Conservation (phyloP, 805 yeast species). For the Yamadazyma scolyti region DNA sequence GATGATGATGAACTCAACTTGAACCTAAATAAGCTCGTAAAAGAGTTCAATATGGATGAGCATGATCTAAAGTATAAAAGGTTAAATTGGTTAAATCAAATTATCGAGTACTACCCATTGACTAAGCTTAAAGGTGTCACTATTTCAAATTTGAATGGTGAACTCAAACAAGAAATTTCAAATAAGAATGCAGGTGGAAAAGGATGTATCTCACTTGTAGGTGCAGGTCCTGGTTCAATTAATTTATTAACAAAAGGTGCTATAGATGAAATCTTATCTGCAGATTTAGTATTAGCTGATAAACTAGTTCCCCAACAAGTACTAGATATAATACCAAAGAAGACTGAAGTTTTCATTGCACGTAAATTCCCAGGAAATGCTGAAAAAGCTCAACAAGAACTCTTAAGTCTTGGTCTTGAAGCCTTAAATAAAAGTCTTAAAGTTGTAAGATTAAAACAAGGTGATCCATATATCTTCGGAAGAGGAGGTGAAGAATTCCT, state of each 20-base stretch:
- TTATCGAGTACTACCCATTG: constrained; percentile 88
- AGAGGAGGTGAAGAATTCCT: constrained; percentile 91
- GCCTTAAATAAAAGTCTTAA: constrained; percentile 62
- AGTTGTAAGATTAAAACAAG: constrained; percentile 90
- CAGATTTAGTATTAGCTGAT: constrained; percentile 85
- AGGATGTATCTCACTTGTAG: constrained; percentile 78
- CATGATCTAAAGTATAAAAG: constrained; percentile 54
- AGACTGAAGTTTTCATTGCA: constrained; percentile 78
- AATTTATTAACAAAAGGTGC: constrained; percentile 85
- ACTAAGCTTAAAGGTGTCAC: constrained; percentile 56
- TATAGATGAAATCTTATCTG: constrained; percentile 68
- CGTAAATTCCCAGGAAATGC: constrained; percentile 97
- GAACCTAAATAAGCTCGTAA: constrained; percentile 57
- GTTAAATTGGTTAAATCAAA: constrained; percentile 81
- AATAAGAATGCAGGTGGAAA: not conserved
- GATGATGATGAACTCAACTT: constrained; percentile 67
- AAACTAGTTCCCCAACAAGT: constrained; percentile 90
- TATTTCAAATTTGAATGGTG: constrained; percentile 53
- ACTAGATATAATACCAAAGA: constrained; percentile 71
- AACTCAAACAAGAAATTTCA: constrained; percentile 11
- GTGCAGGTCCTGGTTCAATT: constrained; percentile 91
- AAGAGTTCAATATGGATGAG: constrained; percentile 54
- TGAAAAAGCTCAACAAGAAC: constrained; percentile 85
- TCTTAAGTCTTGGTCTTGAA: constrained; percentile 66
- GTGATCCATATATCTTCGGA: constrained; percentile 95